These are phyloP conservation scores for Aureobasidium sp. DNA, from an alignment of 2,329 filamentous ascomycete species.

Conservation along the genomic window DNA sequence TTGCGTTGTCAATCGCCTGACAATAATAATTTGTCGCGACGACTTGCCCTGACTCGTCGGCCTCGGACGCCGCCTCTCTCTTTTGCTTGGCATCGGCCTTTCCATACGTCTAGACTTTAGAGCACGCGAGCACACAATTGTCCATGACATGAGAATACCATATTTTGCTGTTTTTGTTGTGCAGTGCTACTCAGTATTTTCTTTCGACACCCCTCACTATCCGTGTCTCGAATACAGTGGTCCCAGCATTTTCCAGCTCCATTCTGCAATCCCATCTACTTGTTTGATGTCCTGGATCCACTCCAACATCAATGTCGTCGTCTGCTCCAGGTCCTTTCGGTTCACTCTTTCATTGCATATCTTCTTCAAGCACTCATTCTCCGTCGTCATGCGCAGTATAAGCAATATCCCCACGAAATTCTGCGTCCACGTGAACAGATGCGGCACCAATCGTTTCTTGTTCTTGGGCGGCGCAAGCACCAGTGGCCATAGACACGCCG, in stretches of 20 bases:
- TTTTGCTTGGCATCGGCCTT: neutral
- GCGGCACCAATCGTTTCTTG: constrained; percentile 51
- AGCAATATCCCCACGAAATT: constrained; percentile 52
- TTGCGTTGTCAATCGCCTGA: neutral
- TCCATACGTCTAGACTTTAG: neutral
- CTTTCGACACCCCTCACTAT: neutral
- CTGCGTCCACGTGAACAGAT: constrained; percentile 54
- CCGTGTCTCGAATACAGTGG: constrained; percentile 28
- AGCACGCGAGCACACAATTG: neutral
- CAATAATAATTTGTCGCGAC: neutral
- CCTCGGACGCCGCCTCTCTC: neutral
- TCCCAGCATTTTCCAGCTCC: constrained; percentile 47
- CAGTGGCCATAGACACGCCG: constrained; percentile 52
- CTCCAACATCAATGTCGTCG: constrained; percentile 45
- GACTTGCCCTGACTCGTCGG: neutral
- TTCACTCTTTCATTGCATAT: constrained; percentile 44
- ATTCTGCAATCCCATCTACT: constrained; percentile 45
- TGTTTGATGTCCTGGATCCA: constrained; percentile 51
- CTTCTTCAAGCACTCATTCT: constrained; percentile 41
- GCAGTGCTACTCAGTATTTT: neutral
- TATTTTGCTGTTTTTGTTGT: neutral
- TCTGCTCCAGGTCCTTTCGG: constrained; percentile 40
- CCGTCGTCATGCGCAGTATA: constrained; percentile 46
- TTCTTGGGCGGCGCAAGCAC: constrained; percentile 47
- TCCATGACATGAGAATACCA: neutral